phyloP scores from a whole-genome alignment of 1,284 basidiomycete genomes.

The Hymenochaete sp. region DNA sequence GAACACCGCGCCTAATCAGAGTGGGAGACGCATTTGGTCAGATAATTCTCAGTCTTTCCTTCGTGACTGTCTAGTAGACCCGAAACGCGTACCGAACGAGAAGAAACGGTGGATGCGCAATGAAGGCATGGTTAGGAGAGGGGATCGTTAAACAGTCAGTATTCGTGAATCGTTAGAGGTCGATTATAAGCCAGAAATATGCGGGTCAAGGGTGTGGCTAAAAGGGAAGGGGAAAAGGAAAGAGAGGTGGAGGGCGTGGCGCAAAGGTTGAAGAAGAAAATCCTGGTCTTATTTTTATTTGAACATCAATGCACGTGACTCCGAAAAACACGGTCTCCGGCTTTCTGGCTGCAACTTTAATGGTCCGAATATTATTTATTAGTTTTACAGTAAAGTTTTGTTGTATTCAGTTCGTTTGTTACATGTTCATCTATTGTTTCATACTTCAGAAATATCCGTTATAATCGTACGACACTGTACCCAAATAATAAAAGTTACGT shows the following conservation, averaged over 20 bases:
- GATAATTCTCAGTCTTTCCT: not conserved
- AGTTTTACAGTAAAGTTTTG: no score
- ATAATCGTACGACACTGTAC: conserved; percentile 12
- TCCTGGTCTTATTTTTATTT: no score
- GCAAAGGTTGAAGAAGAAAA: no score
- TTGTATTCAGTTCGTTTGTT: no score
- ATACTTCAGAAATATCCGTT: conserved; percentile 8
- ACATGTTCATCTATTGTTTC: no score
- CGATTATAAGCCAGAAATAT: not conserved
- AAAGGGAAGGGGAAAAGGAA: not conserved
- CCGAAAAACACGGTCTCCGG: no score
- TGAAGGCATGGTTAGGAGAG: conserved; percentile 1
- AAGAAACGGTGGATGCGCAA: conserved; percentile 7
- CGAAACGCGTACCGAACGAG: conserved; percentile 1
- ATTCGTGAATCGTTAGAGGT: not conserved
- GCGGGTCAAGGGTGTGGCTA: not conserved
- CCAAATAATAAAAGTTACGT: conserved; percentile 3
- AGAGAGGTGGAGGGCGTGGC: no score
- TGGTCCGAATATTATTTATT: no score
- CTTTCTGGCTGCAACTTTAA: no score
- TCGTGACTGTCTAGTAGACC: not conserved
- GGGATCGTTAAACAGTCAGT: not conserved
- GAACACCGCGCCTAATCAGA: conserved; percentile 45
- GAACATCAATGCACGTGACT: no score
- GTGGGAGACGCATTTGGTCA: not conserved